Evolutionary conservation across 371 early-diverging fungal species (phyloP), one percentile per base, ranked within the genome.

Genomic region (Mucor piriformis): DNA sequence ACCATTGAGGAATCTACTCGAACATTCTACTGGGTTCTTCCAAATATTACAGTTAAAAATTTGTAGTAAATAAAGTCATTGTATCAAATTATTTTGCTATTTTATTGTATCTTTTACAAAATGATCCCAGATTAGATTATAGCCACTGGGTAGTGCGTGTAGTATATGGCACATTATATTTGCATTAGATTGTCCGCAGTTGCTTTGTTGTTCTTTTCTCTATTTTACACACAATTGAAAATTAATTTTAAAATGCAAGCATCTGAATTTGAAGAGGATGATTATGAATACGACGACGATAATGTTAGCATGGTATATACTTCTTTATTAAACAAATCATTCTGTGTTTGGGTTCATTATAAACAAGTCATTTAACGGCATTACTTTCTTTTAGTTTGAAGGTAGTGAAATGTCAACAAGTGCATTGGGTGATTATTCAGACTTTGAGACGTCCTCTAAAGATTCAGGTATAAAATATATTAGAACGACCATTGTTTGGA

Each of bases 1-100:
- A 10, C 3, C 2, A 66, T 66, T 37, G 54, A 29, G n/a, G 37
- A 27, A 3, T 16, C 13, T 7, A 46, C 59, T 32, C 58, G 57
- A 54, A 27, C 67, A 3, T 61, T 57, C 27, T 66, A 51, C 40
- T 66, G 61, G 61, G 48, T 49, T 25, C 42, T 18, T 16, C 42
- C 42, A 42, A n/a, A 42, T 42, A 8, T 25, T n/a, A n/a, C 29
- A 21, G 4, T 6, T 10, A 7, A 18, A 6, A 8, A 4, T 6
- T 8, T 29, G 4, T 6, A 29, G 4, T 29, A 1, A 29, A 29
- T 29, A 29, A 29, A 29, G 29, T 8, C 8, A 29, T 29, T 6
- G 29, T 29, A 29, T 1, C n/a, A n/a, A n/a, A n/a, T n/a, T n/a
- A n/a, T n/a, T n/a, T n/a, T n/a, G n/a, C n/a, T n/a, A n/a, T n/a